phyloP scores from a whole-genome alignment of 805 yeast genomes.

The Candida hungchunana region DNA sequence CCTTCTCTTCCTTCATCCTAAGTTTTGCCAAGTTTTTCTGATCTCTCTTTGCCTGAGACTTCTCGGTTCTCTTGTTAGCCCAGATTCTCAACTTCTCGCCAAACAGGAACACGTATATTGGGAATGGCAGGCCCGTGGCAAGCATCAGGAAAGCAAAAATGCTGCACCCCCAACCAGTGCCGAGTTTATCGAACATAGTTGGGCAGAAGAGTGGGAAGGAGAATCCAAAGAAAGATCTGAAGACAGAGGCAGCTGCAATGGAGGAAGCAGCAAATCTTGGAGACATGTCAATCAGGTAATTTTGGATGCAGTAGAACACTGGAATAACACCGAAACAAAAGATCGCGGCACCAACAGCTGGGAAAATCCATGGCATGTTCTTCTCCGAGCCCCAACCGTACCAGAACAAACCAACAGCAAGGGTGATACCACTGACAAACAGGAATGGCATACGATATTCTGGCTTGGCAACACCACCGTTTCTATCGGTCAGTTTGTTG shows the following conservation, averaged over 20 bases:
- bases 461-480: slow-evolving; percentile 54
- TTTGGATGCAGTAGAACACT: slow-evolving; percentile 64
- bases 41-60: slow-evolving; percentile 42
- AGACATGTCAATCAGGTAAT: slow-evolving; percentile 68
- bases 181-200: slow-evolving; percentile 50
- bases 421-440: slow-evolving; percentile 43
- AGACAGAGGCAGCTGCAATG: slow-evolving; percentile 63
- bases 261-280: slow-evolving; percentile 66
- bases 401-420: slow-evolving; percentile 62
- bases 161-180: slow-evolving; percentile 71
- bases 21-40: slow-evolving; percentile 37
- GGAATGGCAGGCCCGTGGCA: slow-evolving; percentile 63
- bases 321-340: slow-evolving; percentile 58
- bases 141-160: slow-evolving; percentile 55
- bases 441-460: slow-evolving; percentile 56
- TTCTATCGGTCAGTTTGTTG: slow-evolving; percentile 32
- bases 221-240: slow-evolving; percentile 65
- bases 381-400: slow-evolving; percentile 69
- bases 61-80: slow-evolving; percentile 50
- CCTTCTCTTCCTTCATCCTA: slow-evolving; percentile 12
- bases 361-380: slow-evolving; percentile 57
- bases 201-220: slow-evolving; percentile 64
- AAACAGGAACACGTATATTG: slow-evolving; percentile 48
- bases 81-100: slow-evolving; percentile 58
- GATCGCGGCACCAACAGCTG: slow-evolving; percentile 54